Evolutionary conservation across 371 early-diverging fungal species (phyloP), one percentile per base, ranked within the genome.

Genomic region (Saksenaea vasiformis): DNA sequence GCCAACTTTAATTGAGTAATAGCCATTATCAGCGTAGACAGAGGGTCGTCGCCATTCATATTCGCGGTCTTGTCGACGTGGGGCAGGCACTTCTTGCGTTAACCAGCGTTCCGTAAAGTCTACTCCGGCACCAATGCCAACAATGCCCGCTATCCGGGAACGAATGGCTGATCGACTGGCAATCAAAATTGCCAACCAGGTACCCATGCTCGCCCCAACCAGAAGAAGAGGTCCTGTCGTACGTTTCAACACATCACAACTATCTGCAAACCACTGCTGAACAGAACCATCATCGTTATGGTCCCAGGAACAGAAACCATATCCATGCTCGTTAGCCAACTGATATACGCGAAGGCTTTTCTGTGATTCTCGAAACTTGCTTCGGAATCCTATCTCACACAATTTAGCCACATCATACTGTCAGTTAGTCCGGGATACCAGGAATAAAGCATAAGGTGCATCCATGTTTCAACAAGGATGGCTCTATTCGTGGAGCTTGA

Each of bases 381-480:
- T 79, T 2, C 66, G 67, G 35, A 75, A 82, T 0, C 82, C 51
- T 47, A 22, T 22, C 17, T n/a, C 51, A 17, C n/a, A 47, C 3
- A 10, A 22, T 10, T 47, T 47, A 47, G 22, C n/a, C 22, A 5
- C 22, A 4, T 22, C 51, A 47, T 47, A 47, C 22, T 11, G 0
- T 17, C 1, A 19, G 10, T 8, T 41, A 8, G n/a, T 13, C 14
- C 5, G 14, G 22, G 4, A 22, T 47, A 47, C 51, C 82, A 15
- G 79, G 74, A 35, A 82, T 77, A 60, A 73, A 82, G 43, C 81
- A 80, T 8, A 80, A 14, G 2, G 81, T 79, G 2, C 51, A 58
- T 35, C 17, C 10, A 11, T 38, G 28, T n/a, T 22, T 22, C 19
- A 9, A 19, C 4, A 22, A 4, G 2, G 22, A 47, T 22, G 39